A percentile compares a stretch with the other conserved stretches of the same genome.
Conservation (phyloP, 768 basidiomycete species). For the Phylloporus rhodoxanthus region DNA sequence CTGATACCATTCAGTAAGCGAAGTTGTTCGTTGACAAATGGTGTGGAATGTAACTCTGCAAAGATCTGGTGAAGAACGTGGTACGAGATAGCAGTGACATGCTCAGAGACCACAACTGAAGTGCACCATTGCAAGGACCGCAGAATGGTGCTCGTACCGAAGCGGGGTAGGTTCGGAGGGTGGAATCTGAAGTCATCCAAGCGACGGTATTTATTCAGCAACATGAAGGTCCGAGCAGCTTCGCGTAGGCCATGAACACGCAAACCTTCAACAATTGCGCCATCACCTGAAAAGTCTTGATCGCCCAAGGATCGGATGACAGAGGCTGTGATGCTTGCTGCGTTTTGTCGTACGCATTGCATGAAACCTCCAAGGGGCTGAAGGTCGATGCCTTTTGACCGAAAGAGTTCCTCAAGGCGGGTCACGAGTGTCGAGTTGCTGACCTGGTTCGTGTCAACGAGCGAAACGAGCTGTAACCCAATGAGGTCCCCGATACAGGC, state of each 20-base stretch:
- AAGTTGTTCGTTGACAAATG: slow-evolving; percentile 78
- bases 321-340: slow-evolving; percentile 53
- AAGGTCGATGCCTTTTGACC: slow-evolving; percentile 28
- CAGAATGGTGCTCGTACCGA: slow-evolving; percentile 44
- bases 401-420: slow-evolving; percentile 34
- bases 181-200: slow-evolving; percentile 47
- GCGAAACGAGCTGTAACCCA: slow-evolving; percentile 51
- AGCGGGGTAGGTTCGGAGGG: slow-evolving; percentile 61
- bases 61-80: slow-evolving; percentile 75
- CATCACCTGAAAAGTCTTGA: slow-evolving; percentile 52
- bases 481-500: slow-evolving; percentile 68
- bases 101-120: slow-evolving; percentile 35
- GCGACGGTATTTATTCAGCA: slow-evolving; percentile 48
- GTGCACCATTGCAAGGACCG: slow-evolving; percentile 58
- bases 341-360: slow-evolving; percentile 35
- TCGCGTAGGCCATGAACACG: slow-evolving; percentile 30
- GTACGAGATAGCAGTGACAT: slow-evolving; percentile 59
- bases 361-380: slow-evolving; percentile 30
- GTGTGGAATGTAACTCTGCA: slow-evolving; percentile 54
- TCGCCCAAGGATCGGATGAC: slow-evolving; percentile 63
- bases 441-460: slow-evolving; percentile 32
- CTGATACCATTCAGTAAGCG: slow-evolving; percentile 68
- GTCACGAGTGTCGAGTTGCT: slow-evolving; percentile 17
- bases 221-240: slow-evolving; percentile 41
- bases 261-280: slow-evolving; percentile 47